Conservation (phyloP, 148 eudicot genomes). For the Rhododendron williamsianum region DNA sequence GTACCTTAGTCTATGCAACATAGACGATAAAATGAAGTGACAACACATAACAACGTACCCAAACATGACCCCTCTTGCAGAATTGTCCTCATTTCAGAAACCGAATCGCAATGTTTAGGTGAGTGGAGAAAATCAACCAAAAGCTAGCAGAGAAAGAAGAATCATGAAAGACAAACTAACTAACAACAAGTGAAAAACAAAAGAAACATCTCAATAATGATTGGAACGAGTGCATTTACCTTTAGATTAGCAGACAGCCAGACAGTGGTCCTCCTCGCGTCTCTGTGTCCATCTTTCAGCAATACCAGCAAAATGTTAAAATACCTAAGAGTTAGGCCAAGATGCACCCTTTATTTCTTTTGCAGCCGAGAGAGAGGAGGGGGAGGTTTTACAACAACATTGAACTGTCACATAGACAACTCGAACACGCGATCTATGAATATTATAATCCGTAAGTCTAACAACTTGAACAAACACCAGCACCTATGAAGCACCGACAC, state of each 20-base stretch:
- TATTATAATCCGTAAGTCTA: too few species aligned
- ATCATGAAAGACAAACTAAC: background rate
- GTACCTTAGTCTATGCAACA: background rate
- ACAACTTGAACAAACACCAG: background rate
- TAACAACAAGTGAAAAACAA: background rate
- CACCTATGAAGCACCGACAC: background rate
- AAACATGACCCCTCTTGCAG: background rate
- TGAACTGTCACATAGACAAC: background rate
- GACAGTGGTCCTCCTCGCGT: constrained; percentile 15
- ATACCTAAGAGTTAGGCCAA: background rate
- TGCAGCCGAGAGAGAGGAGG: background rate
- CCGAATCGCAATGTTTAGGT: background rate
- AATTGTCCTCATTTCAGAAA: background rate
- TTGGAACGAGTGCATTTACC: constrained; percentile 9
- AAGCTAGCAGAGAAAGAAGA: background rate
- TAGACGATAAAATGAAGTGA: background rate
- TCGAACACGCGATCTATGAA: background rate
- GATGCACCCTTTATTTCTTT: constrained; percentile 2
- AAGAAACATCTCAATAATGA: constrained; percentile 2
- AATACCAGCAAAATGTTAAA: constrained; percentile 4
- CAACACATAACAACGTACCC: background rate
- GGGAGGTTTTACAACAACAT: background rate
- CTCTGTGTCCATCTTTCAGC: constrained; percentile 12
- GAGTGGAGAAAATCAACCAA: background rate
- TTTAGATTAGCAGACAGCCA: constrained; percentile 9